Evolutionary conservation across 257 asterid genomes (phyloP), one percentile per base, ranked within the genome.

Genomic region (Solanum ahanhuiri): DNA sequence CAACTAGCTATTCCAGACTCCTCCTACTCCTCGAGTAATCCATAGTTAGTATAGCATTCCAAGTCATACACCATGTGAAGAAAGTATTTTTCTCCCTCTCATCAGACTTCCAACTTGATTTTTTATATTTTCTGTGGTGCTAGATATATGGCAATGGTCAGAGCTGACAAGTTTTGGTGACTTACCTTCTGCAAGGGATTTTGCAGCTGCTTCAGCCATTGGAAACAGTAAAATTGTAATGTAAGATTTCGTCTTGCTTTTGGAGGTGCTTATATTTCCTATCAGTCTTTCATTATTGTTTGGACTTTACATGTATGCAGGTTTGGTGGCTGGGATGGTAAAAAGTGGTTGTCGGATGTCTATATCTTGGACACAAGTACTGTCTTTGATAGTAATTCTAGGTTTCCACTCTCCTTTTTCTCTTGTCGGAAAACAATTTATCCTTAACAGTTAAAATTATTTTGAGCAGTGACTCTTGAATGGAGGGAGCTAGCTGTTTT

Each of bases 261-360:
- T 33, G 85, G 84, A 25, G 86, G 79, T 84, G 73, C 33, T 89
- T 89, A 30, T 85, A 66, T 48, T 54, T 79, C 86, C 81, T 86
- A 41, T 83, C 84, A 79, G 23, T 15, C 85, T 86, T 73, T 70
- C 82, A 76, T 69, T 51, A 75, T 90, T 81, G 82, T 75, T 84
- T 75, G 86, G 77, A 77, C 66, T 79, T 87, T 35, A 81, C 31
- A 82, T 34, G 20, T 75, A 63, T 89, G 92, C 93, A 97, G 99
- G 99, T 95, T 90, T 88, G 98, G 99, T 88, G 99, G 99, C 90
- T 97, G 98, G 98, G 99, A 97, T 93, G 98, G 98, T 82, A 95
- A 94, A 91, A 95, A 92, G 93, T 97, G 99, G 99, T 93, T 95
- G 87, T 97, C 99, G 54, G 99, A 97, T 85, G 97, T 97, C 85